Percentiles rank a stretch among this genome's conserved stretches.
Conservation (phyloP, 2,329 filamentous ascomycete genomes). For the Apiospora pterosperma region DNA sequence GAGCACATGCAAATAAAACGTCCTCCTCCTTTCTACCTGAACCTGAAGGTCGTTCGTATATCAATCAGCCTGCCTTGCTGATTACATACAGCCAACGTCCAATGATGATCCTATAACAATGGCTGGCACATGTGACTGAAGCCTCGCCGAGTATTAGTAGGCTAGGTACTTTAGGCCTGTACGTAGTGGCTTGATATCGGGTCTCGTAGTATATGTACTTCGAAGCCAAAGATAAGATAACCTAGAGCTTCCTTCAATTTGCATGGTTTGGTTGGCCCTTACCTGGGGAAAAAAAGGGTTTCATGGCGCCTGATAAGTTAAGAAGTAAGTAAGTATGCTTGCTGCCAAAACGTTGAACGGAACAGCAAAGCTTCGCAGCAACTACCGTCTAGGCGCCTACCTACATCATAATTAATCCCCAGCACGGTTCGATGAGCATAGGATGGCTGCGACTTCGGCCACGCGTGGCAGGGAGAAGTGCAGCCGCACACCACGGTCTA, state of each 20-base stretch:
- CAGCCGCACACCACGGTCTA: not conserved
- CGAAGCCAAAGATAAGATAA: not conserved
- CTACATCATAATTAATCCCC: not conserved
- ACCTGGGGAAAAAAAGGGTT: not conserved
- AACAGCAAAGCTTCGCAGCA: not conserved
- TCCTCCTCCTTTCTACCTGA: not conserved
- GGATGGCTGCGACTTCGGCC: slow-evolving; percentile 9
- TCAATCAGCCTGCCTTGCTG: not conserved
- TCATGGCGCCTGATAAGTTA: not conserved
- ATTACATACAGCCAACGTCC: not conserved
- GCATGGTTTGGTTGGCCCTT: not conserved
- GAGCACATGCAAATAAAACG: not conserved
- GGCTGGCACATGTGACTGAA: not conserved
- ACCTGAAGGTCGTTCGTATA: not conserved
- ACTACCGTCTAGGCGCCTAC: not conserved
- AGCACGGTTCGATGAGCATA: slow-evolving; percentile 10
- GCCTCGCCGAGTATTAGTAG: too few species aligned
- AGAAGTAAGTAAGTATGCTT: too few species aligned
- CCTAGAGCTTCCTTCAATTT: not conserved
- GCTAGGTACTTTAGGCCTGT: too few species aligned
- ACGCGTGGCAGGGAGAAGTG: slow-evolving; percentile 1
- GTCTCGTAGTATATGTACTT: not conserved
- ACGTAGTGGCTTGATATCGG: too few species aligned
- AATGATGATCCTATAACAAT: not conserved
- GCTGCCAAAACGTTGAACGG: not conserved